A percentile compares a stretch with the other conserved stretches of the same genome.
Conservation (phyloP, 2,329 filamentous ascomycete genomes). For the Xylaria multiplex region DNA sequence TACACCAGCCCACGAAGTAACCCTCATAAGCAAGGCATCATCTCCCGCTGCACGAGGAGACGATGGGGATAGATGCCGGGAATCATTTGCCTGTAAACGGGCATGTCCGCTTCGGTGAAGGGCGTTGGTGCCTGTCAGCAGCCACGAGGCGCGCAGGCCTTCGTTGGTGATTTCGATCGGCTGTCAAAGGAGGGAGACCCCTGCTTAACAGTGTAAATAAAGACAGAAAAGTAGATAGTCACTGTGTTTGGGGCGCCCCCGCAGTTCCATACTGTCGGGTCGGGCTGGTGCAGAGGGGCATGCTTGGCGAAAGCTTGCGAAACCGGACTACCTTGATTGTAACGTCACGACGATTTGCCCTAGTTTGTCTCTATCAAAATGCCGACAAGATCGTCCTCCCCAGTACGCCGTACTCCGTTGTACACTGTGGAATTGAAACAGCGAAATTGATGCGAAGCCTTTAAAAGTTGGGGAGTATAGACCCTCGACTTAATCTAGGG, state of each 20-base stretch:
- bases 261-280: conserved; percentile 24
- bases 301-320: neutral
- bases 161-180: neutral
- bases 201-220: neutral
- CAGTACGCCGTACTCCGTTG: neutral
- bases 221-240: neutral
- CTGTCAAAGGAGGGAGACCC: neutral
- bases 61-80: neutral
- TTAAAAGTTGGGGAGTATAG: neutral
- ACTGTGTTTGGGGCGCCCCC: neutral
- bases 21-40: neutral
- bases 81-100: neutral
- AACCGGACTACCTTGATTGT: neutral
- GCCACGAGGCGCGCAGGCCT: neutral
- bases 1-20: neutral
- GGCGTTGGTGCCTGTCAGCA: neutral
- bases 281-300: neutral
- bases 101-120: neutral
- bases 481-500: neutral
- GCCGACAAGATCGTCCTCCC: neutral
- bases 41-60: conserved; percentile 1
- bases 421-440: neutral
- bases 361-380: neutral
- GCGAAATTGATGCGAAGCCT: too few species aligned
- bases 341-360: neutral